Evolutionary conservation across 2,329 filamentous ascomycete genomes (phyloP).

Genomic region (Diaporthe citrichinensis): DNA sequence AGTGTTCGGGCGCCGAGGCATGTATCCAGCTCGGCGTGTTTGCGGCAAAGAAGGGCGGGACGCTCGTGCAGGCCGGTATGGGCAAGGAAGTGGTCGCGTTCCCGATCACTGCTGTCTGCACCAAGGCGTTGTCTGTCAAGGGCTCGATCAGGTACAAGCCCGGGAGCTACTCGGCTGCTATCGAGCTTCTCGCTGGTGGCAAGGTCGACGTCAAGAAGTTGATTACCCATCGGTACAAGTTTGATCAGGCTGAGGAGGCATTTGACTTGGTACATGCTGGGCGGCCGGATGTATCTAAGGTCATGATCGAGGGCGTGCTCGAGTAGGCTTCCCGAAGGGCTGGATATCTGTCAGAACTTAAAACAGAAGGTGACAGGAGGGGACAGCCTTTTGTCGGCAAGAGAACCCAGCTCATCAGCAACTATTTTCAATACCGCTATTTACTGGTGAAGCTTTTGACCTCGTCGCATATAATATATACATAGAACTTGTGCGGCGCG

Average conservation of each 20-base stretch:
- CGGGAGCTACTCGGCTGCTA: conserved; percentile 58
- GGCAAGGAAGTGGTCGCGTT: conserved; percentile 64
- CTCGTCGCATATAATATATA: neutral
- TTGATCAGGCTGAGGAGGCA: conserved; percentile 60
- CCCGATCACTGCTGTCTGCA: conserved; percentile 59
- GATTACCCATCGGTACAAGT: conserved; percentile 41
- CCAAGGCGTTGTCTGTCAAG: conserved; percentile 57
- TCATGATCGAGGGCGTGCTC: too few species aligned
- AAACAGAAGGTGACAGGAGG: too few species aligned
- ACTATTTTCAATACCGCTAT: neutral
- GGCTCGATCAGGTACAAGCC: conserved; percentile 60
- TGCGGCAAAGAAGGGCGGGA: too few species aligned
- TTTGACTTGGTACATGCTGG: conserved; percentile 56
- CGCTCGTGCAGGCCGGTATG: conserved; percentile 68
- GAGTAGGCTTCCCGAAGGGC: too few species aligned
- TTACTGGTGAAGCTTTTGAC: neutral
- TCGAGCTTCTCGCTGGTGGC: conserved; percentile 57
- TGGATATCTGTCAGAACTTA: too few species aligned
- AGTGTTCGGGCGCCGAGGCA: too few species aligned
- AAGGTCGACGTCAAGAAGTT: conserved; percentile 51
- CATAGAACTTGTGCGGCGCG: neutral
- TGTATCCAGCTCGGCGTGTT: too few species aligned
- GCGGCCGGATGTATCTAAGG: too few species aligned
- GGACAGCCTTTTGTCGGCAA: too few species aligned
- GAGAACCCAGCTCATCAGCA: neutral